These are phyloP conservation scores for Talaromyces ruber DNA, from an alignment of 495 filamentous ascomycete species.

Conservation along the genomic window DNA sequence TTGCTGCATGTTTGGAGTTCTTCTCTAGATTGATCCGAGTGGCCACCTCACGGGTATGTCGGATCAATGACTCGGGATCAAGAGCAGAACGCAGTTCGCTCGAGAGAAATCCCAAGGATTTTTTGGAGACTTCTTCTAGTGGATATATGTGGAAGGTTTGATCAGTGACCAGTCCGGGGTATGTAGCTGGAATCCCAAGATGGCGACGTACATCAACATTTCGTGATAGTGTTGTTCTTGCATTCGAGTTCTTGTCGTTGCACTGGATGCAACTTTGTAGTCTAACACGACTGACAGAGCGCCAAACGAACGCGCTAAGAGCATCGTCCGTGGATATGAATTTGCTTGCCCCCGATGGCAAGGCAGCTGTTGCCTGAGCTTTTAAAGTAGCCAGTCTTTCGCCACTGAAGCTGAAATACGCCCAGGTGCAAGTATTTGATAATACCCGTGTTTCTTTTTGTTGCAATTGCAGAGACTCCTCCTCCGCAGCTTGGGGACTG, in stretches of 20 bases:
- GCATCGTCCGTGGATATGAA: slow-evolving; percentile 47
- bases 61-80: slow-evolving; percentile 23
- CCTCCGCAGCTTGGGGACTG: slow-evolving; percentile 1
- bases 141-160: slow-evolving; percentile 26
- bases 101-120: slow-evolving; percentile 30
- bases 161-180: slow-evolving; percentile 37
- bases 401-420: slow-evolving; percentile 29
- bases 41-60: slow-evolving; percentile 32
- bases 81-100: slow-evolving; percentile 35
- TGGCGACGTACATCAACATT: slow-evolving; percentile 42
- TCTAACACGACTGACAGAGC: slow-evolving; percentile 37
- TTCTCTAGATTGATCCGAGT: slow-evolving; percentile 22
- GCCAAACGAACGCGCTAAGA: slow-evolving; percentile 45
- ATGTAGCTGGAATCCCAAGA: slow-evolving; percentile 30
- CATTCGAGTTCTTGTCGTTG: neutral
- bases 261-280: slow-evolving; percentile 22
- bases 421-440: slow-evolving; percentile 26
- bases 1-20: slow-evolving; percentile 21
- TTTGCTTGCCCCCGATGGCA: slow-evolving; percentile 5
- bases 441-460: neutral
- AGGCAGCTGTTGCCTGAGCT: slow-evolving; percentile 20
- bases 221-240: slow-evolving; percentile 30
- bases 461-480: slow-evolving; percentile 1
- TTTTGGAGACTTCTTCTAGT: slow-evolving; percentile 19
- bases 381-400: slow-evolving; percentile 32